phyloP scores from a whole-genome alignment of 306 rosid species.

The Prosopis cineraria region DNA sequence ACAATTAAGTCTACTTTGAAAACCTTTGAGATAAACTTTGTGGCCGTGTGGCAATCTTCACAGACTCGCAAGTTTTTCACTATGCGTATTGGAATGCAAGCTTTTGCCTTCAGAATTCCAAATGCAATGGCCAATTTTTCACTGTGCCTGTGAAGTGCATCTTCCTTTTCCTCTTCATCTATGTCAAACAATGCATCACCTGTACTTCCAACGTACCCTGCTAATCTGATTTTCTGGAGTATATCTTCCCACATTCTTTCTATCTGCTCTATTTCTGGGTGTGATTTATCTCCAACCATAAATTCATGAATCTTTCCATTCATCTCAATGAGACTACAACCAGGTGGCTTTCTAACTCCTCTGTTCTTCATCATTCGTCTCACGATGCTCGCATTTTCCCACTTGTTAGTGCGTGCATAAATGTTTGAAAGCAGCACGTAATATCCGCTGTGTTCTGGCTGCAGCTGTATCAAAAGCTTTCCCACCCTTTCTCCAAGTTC shows the following conservation, averaged over 20 bases:
- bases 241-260: constrained; percentile 49
- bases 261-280: constrained; percentile 50
- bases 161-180: constrained; percentile 57
- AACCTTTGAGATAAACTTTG: constrained; percentile 43
- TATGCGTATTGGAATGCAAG: constrained; percentile 42
- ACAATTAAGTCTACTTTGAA: constrained; percentile 47
- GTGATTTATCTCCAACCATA: constrained; percentile 46
- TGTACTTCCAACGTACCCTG: constrained; percentile 47
- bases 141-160: constrained; percentile 52
- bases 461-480: constrained; percentile 47
- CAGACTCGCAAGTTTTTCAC: constrained; percentile 51
- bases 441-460: constrained; percentile 54
- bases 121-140: constrained; percentile 57
- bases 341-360: constrained; percentile 47
- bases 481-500: constrained; percentile 49
- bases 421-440: constrained; percentile 50
- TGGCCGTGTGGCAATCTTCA: constrained; percentile 56
- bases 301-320: constrained; percentile 50
- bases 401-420: constrained; percentile 49
- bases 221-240: constrained; percentile 42
- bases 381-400: constrained; percentile 45
- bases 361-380: constrained; percentile 47
- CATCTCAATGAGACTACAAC: constrained; percentile 49
- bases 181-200: constrained; percentile 50
- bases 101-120: constrained; percentile 44